Evolutionary conservation across 1,139 yeast genomes (phyloP), one percentile per base, ranked within the genome.

Genomic region (Lodderomyces jiufengensis): DNA sequence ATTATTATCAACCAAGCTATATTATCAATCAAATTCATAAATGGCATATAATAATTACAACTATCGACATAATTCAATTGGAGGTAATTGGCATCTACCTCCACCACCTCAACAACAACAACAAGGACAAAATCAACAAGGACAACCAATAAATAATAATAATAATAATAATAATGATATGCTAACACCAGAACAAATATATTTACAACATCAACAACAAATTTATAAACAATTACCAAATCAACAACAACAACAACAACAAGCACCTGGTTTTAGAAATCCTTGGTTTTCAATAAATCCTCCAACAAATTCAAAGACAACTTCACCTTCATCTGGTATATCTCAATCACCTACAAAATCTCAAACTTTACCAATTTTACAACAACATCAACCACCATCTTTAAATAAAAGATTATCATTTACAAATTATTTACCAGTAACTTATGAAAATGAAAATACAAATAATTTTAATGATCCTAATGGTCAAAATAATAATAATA

Each of bases 371-470:
- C 61, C 66, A 9, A 41, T 58, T 32, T 47, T 59, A 38, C 52
- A 46, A 33, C 55, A 50, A 36, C 53, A 44, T 24, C 52, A 55
- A 42, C 57, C 57, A 35, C 55, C 57, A 40, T 55, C 57, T 34
- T 66, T 56, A 18, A 43, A 36, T 23, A 42, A 69, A 41, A 64
- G 67, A 47, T 66, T 48, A 55, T 63, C 59, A 39, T 69, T 66
- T 43, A 66, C 73, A 11, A 68, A 66, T 46, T 72, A 67, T 41
- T 56, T 75, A 13, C 78, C 80, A 21, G 67, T 73, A 3, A 76
- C 81, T 1, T 75, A 71, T 48, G 80, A 76, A 50, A 52, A 65
- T 38, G 67, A 59, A 16, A 52, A 47, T 29, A 18, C 20, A 7
- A 18, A 5, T 18, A 18, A 18, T 18, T 5, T 18, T 18, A 7